Percentiles rank a stretch among this genome's conserved stretches.
phyloP scores from a whole-genome alignment of 495 filamentous ascomycete species.

The Aspergillus avenaceus region DNA sequence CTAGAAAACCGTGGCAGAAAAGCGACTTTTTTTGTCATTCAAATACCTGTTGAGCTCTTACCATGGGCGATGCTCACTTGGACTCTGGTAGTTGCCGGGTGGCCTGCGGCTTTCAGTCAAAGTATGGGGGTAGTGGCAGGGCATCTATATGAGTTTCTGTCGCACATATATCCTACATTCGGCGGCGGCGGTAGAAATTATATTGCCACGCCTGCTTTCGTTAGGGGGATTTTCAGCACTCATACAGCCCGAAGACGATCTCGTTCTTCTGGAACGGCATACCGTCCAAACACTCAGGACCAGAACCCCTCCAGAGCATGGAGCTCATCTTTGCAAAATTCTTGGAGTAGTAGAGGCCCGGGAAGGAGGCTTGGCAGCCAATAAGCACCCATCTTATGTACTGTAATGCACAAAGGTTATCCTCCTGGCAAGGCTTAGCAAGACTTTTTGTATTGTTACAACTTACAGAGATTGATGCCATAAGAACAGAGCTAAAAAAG shows the following conservation, averaged over 20 bases:
- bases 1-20: conserved; percentile 76
- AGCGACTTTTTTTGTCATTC: conserved; percentile 68
- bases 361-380: conserved; percentile 64
- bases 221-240: conserved; percentile 57
- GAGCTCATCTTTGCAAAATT: conserved; percentile 32
- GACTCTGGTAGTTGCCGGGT: conserved; percentile 56
- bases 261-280: conserved; percentile 60
- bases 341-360: conserved; percentile 63
- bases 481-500: no score
- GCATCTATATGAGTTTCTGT: conserved; percentile 82
- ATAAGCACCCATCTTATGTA: not conserved
- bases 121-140: conserved; percentile 72
- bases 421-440: not conserved
- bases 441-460: not conserved
- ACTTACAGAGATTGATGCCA: not conserved
- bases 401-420: not conserved
- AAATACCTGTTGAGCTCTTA: conserved; percentile 67
- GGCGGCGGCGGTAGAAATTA: conserved; percentile 73
- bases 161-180: conserved; percentile 75
- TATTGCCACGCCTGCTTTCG: conserved; percentile 61
- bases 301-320: conserved; percentile 24
- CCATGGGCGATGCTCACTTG: conserved; percentile 72
- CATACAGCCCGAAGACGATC: conserved; percentile 24
- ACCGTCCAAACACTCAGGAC: conserved; percentile 22
- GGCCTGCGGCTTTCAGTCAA: conserved; percentile 47